These are phyloP conservation scores for Elongisporangium senticosum DNA, from an alignment of 352 stramenopile genomes.

Conservation along the genomic window DNA sequence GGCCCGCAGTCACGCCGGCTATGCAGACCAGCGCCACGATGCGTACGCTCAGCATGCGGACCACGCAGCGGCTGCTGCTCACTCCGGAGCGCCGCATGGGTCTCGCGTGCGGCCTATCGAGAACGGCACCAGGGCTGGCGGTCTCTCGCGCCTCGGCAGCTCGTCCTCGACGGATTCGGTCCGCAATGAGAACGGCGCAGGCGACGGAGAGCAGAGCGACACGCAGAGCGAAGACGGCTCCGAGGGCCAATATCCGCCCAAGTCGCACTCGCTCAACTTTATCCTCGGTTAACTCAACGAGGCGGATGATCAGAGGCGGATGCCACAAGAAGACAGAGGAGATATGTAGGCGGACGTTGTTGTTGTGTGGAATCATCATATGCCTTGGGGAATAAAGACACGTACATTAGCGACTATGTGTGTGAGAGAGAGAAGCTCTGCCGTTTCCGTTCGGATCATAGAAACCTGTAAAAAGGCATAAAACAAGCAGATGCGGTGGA, in stretches of 20 bases:
- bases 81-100: slow-evolving; percentile 2
- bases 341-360: neutral
- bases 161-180: slow-evolving; percentile 1
- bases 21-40: slow-evolving; percentile 10
- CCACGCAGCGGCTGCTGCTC: slow-evolving; percentile 8
- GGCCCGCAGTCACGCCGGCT: slow-evolving; percentile 6
- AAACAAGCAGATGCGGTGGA: slow-evolving; percentile 10
- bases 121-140: neutral
- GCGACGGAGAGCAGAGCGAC: slow-evolving; percentile 22
- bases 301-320: neutral
- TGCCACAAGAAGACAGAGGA: slow-evolving; percentile 5
- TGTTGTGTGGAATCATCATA: neutral
- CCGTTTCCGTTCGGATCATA: neutral
- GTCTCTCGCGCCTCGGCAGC: slow-evolving; percentile 1
- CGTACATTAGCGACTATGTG: slow-evolving; percentile 19
- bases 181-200: slow-evolving; percentile 11
- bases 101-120: slow-evolving; percentile 1
- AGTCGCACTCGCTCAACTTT: slow-evolving; percentile 82
- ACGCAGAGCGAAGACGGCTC: slow-evolving; percentile 47
- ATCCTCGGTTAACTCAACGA: slow-evolving; percentile 51
- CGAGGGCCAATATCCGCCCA: slow-evolving; percentile 54
- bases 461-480: slow-evolving; percentile 2
- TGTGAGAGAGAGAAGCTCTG: neutral
- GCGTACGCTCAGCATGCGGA: slow-evolving; percentile 5
- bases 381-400: slow-evolving; percentile 4